Evolutionary conservation across 176 grass and related monocot genomes (phyloP).

Genomic region (Aechmea fasciata): DNA sequence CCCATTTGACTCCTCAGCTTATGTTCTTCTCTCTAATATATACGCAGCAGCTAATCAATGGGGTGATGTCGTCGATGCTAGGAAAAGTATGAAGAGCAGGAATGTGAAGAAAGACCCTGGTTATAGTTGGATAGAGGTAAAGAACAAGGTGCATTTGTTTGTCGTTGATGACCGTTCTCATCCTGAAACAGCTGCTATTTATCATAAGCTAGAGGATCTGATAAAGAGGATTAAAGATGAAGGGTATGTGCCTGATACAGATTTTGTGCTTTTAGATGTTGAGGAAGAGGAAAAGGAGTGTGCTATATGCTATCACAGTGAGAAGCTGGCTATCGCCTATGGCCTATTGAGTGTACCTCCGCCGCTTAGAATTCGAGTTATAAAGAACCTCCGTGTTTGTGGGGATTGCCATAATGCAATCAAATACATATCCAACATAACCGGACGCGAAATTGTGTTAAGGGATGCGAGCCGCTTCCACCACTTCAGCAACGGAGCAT

Average conservation of each 20-base stretch:
- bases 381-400: constrained; percentile 13
- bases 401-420: constrained; percentile 24
- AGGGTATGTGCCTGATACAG: constrained; percentile 10
- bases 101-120: constrained; percentile 18
- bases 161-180: constrained; percentile 14
- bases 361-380: constrained; percentile 9
- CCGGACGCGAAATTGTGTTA: constrained; percentile 13
- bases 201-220: constrained; percentile 17
- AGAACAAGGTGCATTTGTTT: constrained; percentile 15
- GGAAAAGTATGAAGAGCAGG: constrained; percentile 16
- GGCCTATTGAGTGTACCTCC: constrained; percentile 8
- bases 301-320: constrained; percentile 10
- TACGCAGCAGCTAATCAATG: constrained; percentile 21
- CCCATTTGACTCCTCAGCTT: constrained; percentile 21
- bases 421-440: constrained; percentile 20
- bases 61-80: constrained; percentile 14
- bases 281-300: constrained; percentile 21
- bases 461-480: constrained; percentile 15
- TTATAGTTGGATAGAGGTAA: constrained; percentile 20
- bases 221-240: constrained; percentile 18
- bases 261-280: constrained; percentile 20
- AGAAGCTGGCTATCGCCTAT: constrained; percentile 22
- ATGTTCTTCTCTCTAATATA: constrained; percentile 24
- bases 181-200: constrained; percentile 12
- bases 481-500: constrained; percentile 10